Evolutionary conservation across 2,329 filamentous ascomycete genomes (phyloP).

Genomic region (Xylaria sp.): DNA sequence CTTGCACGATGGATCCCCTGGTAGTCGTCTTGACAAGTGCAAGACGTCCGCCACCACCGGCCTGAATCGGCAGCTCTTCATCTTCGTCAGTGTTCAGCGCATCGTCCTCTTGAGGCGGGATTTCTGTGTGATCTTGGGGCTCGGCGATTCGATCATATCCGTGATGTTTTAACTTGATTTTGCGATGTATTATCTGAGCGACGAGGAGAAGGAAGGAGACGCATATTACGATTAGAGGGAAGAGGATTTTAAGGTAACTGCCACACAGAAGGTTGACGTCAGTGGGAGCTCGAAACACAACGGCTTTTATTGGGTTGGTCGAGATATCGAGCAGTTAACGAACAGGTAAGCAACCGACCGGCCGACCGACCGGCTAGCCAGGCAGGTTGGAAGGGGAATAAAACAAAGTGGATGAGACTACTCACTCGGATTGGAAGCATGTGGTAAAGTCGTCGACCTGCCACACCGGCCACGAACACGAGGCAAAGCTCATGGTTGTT

Average conservation of each 20-base stretch:
- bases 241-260: slow-evolving; percentile 81
- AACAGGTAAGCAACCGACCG: background rate
- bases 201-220: slow-evolving; percentile 75
- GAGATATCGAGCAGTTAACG: background rate
- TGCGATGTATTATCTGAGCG: slow-evolving; percentile 65
- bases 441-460: slow-evolving; percentile 69
- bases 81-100: slow-evolving; percentile 67
- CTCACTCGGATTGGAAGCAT: slow-evolving; percentile 75
- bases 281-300: slow-evolving; percentile 7
- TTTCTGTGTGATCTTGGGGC: slow-evolving; percentile 59
- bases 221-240: slow-evolving; percentile 77
- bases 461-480: slow-evolving; percentile 69
- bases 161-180: slow-evolving; percentile 61
- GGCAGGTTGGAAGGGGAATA: background rate
- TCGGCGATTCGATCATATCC: slow-evolving; percentile 67
- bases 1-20: slow-evolving; percentile 72
- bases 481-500: slow-evolving; percentile 57
- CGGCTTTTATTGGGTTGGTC: background rate
- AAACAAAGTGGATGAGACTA: slow-evolving; percentile 35
- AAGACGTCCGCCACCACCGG: slow-evolving; percentile 61
- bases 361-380: no score
- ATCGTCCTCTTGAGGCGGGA: slow-evolving; percentile 60
- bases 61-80: slow-evolving; percentile 63
- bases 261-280: slow-evolving; percentile 27
- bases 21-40: slow-evolving; percentile 69